Conservation (phyloP, 768 basidiomycete species). For the Macrolepiota dolichaula region DNA sequence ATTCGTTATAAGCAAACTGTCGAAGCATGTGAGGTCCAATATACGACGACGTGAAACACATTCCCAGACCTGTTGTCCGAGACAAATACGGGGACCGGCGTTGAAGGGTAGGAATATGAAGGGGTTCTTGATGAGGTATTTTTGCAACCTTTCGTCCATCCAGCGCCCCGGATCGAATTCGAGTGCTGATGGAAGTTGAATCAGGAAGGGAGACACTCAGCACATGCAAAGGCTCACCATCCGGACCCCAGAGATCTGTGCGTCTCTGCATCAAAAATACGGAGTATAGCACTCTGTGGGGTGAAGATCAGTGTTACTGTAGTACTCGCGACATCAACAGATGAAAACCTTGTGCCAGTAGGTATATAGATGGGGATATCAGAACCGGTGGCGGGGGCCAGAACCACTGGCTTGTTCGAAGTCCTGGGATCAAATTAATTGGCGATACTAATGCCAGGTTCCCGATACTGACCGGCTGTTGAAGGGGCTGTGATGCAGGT, state of each 20-base stretch:
- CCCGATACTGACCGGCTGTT: constrained; percentile 2
- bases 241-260: constrained; percentile 55
- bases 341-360: constrained; percentile 17
- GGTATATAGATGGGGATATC: constrained; percentile 23
- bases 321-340: not conserved
- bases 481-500: not conserved
- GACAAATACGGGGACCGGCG: not conserved
- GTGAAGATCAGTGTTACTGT: not conserved
- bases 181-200: constrained; percentile 30
- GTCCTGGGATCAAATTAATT: constrained; percentile 1
- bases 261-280: constrained; percentile 39
- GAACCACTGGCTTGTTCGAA: constrained; percentile 16
- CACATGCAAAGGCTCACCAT: constrained; percentile 33
- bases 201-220: not conserved
- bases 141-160: constrained; percentile 48
- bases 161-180: constrained; percentile 66
- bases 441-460: not conserved
- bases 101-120: not conserved
- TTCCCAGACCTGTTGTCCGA: not conserved
- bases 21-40: not conserved
- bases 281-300: constrained; percentile 20
- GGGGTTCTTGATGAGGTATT: not conserved
- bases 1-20: not conserved
- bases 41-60: not conserved
- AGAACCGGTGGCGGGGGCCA: constrained; percentile 5